phyloP scores from a whole-genome alignment of 2,329 filamentous ascomycete species.

The Curvularia sp. region DNA sequence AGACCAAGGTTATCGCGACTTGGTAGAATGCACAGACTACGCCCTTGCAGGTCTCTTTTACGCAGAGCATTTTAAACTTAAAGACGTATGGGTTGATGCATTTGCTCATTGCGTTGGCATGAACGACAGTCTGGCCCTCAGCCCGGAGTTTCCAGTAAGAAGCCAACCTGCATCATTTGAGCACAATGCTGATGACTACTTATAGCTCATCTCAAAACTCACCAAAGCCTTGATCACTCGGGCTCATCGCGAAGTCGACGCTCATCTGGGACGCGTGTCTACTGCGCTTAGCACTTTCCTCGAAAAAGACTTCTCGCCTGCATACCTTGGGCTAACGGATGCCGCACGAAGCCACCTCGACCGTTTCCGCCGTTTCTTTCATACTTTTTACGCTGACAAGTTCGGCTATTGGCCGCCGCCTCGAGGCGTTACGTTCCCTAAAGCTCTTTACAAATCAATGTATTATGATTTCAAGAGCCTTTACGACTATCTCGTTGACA shows the following conservation, averaged over 20 bases:
- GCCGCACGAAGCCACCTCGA: conserved; percentile 72
- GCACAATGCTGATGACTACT: background rate
- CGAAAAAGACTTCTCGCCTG: conserved; percentile 72
- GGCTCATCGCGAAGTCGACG: conserved; percentile 70
- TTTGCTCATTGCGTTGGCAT: conserved; percentile 83
- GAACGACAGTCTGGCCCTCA: conserved; percentile 66
- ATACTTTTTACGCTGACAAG: conserved; percentile 70
- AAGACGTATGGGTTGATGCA: conserved; percentile 73
- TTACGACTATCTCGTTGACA: conserved; percentile 75
- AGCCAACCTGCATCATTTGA: conserved; percentile 6
- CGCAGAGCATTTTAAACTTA: conserved; percentile 70
- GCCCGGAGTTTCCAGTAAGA: conserved; percentile 68
- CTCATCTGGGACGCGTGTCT: conserved; percentile 65
- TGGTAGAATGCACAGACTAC: conserved; percentile 71
- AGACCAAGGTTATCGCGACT: conserved; percentile 72
- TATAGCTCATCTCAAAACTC: conserved; percentile 53
- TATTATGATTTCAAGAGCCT: conserved; percentile 73
- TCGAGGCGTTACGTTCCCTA: conserved; percentile 61
- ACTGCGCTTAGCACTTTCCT: conserved; percentile 71
- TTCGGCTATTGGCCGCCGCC: conserved; percentile 76
- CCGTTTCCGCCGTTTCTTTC: conserved; percentile 73
- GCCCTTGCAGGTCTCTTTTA: conserved; percentile 72
- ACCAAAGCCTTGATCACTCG: conserved; percentile 71
- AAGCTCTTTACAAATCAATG: conserved; percentile 67
- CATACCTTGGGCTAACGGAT: conserved; percentile 68